phyloP scores from a whole-genome alignment of 192 early-diverging fungal genomes.

The Umbelopsis sp. region DNA sequence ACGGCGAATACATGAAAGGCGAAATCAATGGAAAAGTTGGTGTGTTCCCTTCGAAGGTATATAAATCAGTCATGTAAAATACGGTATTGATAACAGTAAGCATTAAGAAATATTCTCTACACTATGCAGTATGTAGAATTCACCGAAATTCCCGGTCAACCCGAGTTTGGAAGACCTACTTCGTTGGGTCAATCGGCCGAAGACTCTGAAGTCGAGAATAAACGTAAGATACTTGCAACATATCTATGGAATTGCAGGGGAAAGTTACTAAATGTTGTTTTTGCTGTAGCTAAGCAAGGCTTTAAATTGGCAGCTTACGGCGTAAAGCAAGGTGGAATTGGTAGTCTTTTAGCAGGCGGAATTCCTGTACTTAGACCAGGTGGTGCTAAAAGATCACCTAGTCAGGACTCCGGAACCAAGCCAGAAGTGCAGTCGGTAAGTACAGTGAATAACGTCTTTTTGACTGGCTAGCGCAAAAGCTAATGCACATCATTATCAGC shows the following conservation, averaged over 20 bases:
- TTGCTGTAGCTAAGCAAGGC: slow-evolving; percentile 7
- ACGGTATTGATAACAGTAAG: too few species aligned
- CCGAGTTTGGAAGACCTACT: neutral
- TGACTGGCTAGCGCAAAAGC: neutral
- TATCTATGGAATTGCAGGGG: too few species aligned
- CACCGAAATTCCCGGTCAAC: slow-evolving; percentile 2
- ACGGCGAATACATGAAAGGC: slow-evolving; percentile 66
- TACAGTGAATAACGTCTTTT: too few species aligned
- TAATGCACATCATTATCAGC: neutral
- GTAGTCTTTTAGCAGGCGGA: slow-evolving; percentile 72
- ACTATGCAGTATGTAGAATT: slow-evolving; percentile 7
- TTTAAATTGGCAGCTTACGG: slow-evolving; percentile 76
- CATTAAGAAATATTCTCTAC: too few species aligned
- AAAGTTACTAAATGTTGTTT: neutral
- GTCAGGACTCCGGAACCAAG: slow-evolving; percentile 1
- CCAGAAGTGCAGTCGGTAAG: neutral
- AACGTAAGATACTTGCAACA: slow-evolving; percentile 12
- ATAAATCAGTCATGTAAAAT: neutral
- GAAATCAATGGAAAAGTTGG: slow-evolving; percentile 70
- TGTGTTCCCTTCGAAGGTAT: slow-evolving; percentile 66
- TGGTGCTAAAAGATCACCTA: slow-evolving; percentile 10
- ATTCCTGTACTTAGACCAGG: slow-evolving; percentile 52
- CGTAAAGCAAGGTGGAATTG: slow-evolving; percentile 77
- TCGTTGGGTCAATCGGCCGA: neutral
- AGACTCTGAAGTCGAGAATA: neutral